Evolutionary conservation across 768 basidiomycete species (phyloP).

Genomic region (Hericium coralloides): DNA sequence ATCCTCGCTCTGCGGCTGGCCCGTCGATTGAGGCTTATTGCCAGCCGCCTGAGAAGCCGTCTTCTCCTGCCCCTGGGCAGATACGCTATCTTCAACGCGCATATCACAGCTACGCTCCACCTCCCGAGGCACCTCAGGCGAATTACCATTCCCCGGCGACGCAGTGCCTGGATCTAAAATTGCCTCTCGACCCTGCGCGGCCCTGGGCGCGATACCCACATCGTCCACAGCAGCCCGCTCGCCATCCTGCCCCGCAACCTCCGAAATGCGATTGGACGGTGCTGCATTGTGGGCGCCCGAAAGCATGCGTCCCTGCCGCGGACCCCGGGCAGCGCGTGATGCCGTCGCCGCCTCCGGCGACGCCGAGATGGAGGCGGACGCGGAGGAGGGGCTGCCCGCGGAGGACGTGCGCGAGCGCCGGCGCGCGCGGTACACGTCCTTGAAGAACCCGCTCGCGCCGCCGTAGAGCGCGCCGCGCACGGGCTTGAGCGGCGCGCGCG

Average conservation of each 20-base stretch:
- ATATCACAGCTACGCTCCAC: too few species aligned
- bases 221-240: not conserved
- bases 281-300: not conserved
- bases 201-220: not conserved
- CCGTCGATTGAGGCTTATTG: too few species aligned
- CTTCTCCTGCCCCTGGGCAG: too few species aligned
- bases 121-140: too few species aligned
- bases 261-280: not conserved
- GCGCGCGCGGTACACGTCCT: conserved; percentile 5
- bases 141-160: too few species aligned
- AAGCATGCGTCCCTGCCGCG: not conserved
- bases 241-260: not conserved
- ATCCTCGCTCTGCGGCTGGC: too few species aligned
- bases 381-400: not conserved
- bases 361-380: not conserved
- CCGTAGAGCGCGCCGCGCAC: conserved; percentile 8
- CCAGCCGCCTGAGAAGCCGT: too few species aligned
- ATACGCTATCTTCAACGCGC: too few species aligned
- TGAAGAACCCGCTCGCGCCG: conserved; percentile 7
- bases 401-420: not conserved
- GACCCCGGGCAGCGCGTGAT: not conserved
- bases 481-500: not conserved
- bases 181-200: too few species aligned
- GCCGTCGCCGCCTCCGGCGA: not conserved
- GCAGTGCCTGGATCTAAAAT: too few species aligned